A percentile compares a stretch with the other conserved stretches of the same genome.
phyloP scores from a whole-genome alignment of 1,284 basidiomycete species.

The Trichosporon asahii region DNA sequence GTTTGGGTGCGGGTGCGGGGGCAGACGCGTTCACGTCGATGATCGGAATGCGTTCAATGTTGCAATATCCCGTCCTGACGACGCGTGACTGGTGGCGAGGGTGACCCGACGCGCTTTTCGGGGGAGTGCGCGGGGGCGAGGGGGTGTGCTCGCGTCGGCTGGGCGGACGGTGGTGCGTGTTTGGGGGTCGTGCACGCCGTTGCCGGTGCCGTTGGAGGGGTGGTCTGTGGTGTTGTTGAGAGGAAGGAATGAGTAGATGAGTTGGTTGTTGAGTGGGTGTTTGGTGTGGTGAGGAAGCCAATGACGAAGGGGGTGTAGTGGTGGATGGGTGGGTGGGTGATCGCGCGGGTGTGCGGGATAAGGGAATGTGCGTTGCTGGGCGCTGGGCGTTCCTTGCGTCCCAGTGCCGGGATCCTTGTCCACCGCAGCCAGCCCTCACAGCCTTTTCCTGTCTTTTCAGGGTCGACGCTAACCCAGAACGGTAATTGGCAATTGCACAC shows the following conservation, averaged over 20 bases:
- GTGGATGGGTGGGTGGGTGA: not conserved
- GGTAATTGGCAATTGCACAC: not conserved
- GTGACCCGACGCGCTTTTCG: conserved; percentile 5
- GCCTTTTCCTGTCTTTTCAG: not conserved
- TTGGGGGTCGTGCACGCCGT: not conserved
- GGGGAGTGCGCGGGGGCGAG: not conserved
- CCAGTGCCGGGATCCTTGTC: not conserved
- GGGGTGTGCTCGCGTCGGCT: not conserved
- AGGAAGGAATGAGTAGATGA: conserved; percentile 8
- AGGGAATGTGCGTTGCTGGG: conserved; percentile 1
- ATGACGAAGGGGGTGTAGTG: not conserved
- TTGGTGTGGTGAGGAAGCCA: conserved; percentile 10
- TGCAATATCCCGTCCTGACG: conserved; percentile 2
- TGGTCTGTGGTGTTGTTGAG: not conserved
- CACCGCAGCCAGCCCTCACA: not conserved
- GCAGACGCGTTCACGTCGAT: conserved; percentile 10
- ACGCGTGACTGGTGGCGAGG: conserved; percentile 8
- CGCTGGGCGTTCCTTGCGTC: not conserved
- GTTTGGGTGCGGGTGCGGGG: conserved; percentile 1
- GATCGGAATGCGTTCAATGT: conserved; percentile 9
- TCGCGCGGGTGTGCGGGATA: not conserved
- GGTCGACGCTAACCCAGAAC: not conserved
- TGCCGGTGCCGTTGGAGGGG: not conserved
- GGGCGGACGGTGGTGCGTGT: not conserved
- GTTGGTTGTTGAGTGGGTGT: conserved; percentile 2